phyloP scores from a whole-genome alignment of 139 green algal genomes.

The Closterium sp. region DNA sequence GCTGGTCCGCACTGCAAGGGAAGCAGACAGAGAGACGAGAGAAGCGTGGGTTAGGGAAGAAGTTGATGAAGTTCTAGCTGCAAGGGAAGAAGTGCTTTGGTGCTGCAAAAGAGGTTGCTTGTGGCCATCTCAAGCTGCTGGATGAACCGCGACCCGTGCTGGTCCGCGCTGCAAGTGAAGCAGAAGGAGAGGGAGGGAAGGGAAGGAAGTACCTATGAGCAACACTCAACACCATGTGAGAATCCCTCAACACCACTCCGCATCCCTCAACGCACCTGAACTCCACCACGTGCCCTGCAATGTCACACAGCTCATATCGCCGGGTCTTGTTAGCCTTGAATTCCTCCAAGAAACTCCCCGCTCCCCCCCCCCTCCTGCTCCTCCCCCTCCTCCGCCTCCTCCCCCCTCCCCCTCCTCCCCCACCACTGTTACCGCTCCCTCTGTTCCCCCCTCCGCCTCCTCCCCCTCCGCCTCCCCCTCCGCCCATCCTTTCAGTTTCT shows the following conservation, averaged over 20 bases:
- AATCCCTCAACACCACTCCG: no score
- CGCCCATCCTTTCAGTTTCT: not conserved
- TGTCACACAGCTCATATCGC: constrained; percentile 58
- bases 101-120: no score
- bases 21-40: not conserved
- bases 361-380: not conserved
- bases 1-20: not conserved
- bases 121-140: constrained; percentile 74
- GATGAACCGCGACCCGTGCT: constrained; percentile 87
- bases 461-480: constrained; percentile 11
- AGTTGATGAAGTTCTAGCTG: no score
- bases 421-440: constrained; percentile 5
- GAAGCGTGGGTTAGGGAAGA: no score
- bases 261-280: constrained; percentile 34
- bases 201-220: no score
- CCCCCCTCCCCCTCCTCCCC: not conserved
- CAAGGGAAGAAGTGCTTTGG: no score
- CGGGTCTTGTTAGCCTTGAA: constrained; percentile 72
- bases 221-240: no score
- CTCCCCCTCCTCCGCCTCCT: not conserved
- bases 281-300: constrained; percentile 49
- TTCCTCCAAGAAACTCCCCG: constrained; percentile 67
- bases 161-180: constrained; percentile 60
- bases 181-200: no score
- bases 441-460: constrained; percentile 10